These are phyloP conservation scores for Mycena pura DNA, from an alignment of 768 basidiomycete genomes.

Conservation along the genomic window DNA sequence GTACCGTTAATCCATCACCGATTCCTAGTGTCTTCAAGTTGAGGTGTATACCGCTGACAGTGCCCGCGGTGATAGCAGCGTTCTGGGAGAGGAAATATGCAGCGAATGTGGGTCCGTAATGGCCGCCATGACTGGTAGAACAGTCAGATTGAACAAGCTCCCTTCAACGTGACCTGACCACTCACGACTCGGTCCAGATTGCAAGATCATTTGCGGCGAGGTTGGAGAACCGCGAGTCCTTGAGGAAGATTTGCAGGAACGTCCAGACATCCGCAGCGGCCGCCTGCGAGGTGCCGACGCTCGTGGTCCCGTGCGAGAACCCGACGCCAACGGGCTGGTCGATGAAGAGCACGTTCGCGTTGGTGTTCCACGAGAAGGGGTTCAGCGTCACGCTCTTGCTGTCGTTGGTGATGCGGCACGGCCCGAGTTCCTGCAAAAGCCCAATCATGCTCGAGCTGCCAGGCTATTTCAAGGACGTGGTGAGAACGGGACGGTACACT, in stretches of 20 bases:
- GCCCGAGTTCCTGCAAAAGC: conserved; percentile 78
- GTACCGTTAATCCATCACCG: conserved; percentile 66
- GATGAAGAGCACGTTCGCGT: conserved; percentile 64
- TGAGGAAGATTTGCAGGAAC: conserved; percentile 67
- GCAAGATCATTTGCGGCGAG: conserved; percentile 54
- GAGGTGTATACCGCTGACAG: conserved; percentile 51
- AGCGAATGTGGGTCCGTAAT: conserved; percentile 74
- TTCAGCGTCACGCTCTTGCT: conserved; percentile 55
- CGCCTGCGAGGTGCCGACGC: conserved; percentile 56
- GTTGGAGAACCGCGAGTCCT: conserved; percentile 58
- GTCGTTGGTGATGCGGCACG: conserved; percentile 70
- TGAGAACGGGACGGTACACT: background rate
- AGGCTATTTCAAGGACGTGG: conserved; percentile 40
- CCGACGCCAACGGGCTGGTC: conserved; percentile 71
- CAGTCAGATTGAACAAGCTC: background rate
- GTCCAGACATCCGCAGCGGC: conserved; percentile 66
- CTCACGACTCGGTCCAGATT: conserved; percentile 69
- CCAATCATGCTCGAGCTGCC: conserved; percentile 67
- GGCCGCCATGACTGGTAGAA: conserved; percentile 64
- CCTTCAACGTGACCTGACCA: no score
- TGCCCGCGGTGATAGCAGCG: conserved; percentile 56
- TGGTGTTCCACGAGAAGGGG: conserved; percentile 64
- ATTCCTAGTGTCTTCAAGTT: conserved; percentile 67
- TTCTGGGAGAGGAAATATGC: conserved; percentile 69
- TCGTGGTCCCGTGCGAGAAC: conserved; percentile 61